phyloP scores from a whole-genome alignment of 2,329 filamentous ascomycete species.

The Verruconis gallopava region DNA sequence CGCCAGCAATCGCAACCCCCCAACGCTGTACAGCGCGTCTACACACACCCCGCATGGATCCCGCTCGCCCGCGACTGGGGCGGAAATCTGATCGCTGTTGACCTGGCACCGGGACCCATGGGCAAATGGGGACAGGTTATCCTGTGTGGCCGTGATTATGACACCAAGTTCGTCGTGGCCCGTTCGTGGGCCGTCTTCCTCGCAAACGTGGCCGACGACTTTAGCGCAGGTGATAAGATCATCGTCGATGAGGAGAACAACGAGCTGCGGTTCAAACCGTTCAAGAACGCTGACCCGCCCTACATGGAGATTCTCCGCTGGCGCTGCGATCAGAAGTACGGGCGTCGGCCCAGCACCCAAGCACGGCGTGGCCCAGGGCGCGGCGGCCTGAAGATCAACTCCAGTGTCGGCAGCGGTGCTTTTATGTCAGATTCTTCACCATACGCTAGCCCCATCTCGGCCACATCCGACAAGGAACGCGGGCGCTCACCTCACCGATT shows the following conservation, averaged over 20 bases:
- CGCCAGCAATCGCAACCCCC: slow-evolving; percentile 82
- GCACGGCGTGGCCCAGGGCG: slow-evolving; percentile 16
- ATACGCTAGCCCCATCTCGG: slow-evolving; percentile 53
- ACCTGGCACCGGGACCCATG: slow-evolving; percentile 77
- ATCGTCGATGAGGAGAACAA: slow-evolving; percentile 83
- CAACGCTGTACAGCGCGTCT: slow-evolving; percentile 78
- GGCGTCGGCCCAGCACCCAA: slow-evolving; percentile 40
- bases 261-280: slow-evolving; percentile 85
- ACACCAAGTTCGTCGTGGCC: slow-evolving; percentile 94
- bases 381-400: slow-evolving; percentile 38
- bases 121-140: slow-evolving; percentile 96
- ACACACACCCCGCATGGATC: slow-evolving; percentile 91
- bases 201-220: slow-evolving; percentile 76
- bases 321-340: slow-evolving; percentile 92
- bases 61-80: slow-evolving; percentile 95
- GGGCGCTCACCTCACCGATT: slow-evolving; percentile 61
- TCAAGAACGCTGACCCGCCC: slow-evolving; percentile 83
- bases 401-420: slow-evolving; percentile 27
- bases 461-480: slow-evolving; percentile 43
- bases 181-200: slow-evolving; percentile 84
- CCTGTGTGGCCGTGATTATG: slow-evolving; percentile 91
- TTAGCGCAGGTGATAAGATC: slow-evolving; percentile 63
- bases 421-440: slow-evolving; percentile 37
- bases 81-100: slow-evolving; percentile 91
- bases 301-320: slow-evolving; percentile 94